phyloP scores from a whole-genome alignment of 257 asterid genomes.

The Solanum chmielewskii region DNA sequence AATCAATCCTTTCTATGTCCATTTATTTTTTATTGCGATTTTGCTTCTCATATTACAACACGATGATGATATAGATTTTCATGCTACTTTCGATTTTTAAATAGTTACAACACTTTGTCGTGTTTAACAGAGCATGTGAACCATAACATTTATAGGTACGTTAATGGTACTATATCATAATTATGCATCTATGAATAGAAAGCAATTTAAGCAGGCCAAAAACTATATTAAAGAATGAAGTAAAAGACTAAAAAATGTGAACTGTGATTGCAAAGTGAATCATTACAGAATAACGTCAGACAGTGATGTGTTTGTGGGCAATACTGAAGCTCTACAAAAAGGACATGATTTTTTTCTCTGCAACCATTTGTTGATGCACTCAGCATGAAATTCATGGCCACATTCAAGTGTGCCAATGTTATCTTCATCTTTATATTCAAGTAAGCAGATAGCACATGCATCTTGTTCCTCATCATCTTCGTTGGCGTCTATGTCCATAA shows the following conservation, averaged over 20 bases:
- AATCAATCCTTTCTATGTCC: too few species aligned
- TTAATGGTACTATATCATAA: background rate
- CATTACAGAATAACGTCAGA: background rate
- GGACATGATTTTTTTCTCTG: background rate
- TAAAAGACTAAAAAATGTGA: background rate
- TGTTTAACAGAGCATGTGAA: background rate
- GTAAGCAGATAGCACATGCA: background rate
- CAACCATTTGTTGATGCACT: background rate
- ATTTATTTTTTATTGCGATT: too few species aligned
- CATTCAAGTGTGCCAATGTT: background rate
- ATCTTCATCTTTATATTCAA: background rate
- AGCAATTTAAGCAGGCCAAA: background rate
- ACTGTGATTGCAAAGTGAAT: background rate
- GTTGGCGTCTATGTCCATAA: background rate
- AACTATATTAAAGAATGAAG: too few species aligned
- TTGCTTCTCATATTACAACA: background rate
- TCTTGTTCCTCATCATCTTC: background rate
- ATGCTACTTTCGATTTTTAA: background rate
- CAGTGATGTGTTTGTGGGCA: background rate
- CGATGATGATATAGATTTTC: background rate
- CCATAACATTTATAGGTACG: too few species aligned
- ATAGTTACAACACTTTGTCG: background rate
- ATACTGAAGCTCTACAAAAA: background rate
- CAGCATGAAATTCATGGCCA: background rate
- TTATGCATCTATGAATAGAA: background rate